Evolutionary conservation across 2,329 filamentous ascomycete genomes (phyloP), one percentile per base, ranked within the genome.

Genomic region (Clonostachys rhizophaga): DNA sequence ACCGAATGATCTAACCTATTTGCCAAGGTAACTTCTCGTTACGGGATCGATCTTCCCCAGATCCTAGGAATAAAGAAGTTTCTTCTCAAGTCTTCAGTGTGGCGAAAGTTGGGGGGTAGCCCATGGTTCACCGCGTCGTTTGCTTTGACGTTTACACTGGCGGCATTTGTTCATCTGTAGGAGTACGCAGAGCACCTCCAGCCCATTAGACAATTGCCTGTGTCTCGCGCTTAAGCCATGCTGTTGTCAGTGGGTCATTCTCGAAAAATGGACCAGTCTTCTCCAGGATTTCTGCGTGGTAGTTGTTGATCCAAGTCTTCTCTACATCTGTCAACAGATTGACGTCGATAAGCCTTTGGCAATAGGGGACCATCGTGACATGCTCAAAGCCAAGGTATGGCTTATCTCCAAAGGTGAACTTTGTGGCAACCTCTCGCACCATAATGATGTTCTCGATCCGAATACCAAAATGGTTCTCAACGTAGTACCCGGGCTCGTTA

Each of bases 371-470:
- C 90, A 99, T 90, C 0, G 94, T 99, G 54, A 97, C 91, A 66
- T 95, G 89, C 71, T 99, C 92, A 56, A 99, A 99, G 5, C 91
- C 91, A 35, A 97, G 74, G 69, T 89, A 99, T 3, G 91, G 87
- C 71, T 95, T 96, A 58, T 96, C 92, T 17, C 91, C 92, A 61
- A 97, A 97, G 35, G 84, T 83, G 67, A 95, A 80, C 51, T 85
- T 84, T 5, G 92, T 96, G 67, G 91, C 76, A n/a, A 87, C 86
- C 63, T 96, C 91, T 54, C 81, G 86, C 33, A 95, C 90, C 75
- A 97, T 86, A 54, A 95, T 83, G 58, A 99, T 84, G 64, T 99
- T 99, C 69, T 99, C 94, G 59, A 96, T 96, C 16, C 94, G 86
- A 55, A 99, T 94, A 16, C 94, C 94, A 60, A 95, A 99, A 37